Base-by-base conservation (phyloP, 768 basidiomycete species). In the Auriscalpium vulgare region DNA sequence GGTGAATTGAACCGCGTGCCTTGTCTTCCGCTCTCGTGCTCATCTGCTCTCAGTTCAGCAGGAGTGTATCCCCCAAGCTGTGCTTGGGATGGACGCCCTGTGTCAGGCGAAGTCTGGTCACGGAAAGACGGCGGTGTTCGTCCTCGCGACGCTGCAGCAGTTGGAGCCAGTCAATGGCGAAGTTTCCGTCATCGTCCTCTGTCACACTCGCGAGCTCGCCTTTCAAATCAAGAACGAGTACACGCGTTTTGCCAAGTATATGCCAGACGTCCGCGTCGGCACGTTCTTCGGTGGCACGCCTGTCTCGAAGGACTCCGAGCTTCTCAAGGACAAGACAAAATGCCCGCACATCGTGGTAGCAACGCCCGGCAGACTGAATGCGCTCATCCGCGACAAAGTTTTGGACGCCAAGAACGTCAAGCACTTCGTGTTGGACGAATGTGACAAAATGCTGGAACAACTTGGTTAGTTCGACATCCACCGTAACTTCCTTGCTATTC, bases 141-240 rank as follows among this genome's bases (percentile, higher is more conserved):
- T 99, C 63, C 82, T 97, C 61, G 95, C 97, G 40, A 95, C 93
- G 21, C 82, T 99, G 48, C 97, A 99, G 73, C 97, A 99, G 72
- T 81, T 99, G 61, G 97, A 99, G 70, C 95, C 97, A 50, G 91
- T 97, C 59, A 89, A 95, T 66, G 97, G 97, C 71, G 95, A 98
- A 73, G 95, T 98, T 54, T 91, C 93, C 51, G 95, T 97, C 62
- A 80, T 99, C 67, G 95, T 99, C 65, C 84, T 99, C 57, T 99
- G 97, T 75, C 97, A 99, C 77, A 99, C 97, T 34, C 91, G 97
- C 65, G 97, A 99, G 78, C 81, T 99, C 57, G 97, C 97, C 51
- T 99, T 93, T 78, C 97, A 99, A 77, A 99, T 99, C 75, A 94
- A 95, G 81, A 99, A 99, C 76, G 97, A 99, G 76, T 99, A 98